Conservation (phyloP, 371 early-diverging fungal genomes). For the Funneliformis caledonium region DNA sequence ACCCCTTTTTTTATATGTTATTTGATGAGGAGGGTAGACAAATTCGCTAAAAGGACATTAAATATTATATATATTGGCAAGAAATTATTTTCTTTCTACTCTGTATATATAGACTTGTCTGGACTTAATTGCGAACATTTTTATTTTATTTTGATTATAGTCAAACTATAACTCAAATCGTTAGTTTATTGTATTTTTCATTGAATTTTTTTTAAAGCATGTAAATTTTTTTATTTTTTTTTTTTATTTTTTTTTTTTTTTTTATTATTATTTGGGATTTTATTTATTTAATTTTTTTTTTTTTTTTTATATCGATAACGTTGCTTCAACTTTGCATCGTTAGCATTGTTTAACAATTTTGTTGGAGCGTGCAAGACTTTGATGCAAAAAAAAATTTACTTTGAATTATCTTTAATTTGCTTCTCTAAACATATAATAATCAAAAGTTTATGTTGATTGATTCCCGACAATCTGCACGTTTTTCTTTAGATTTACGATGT, state of each 20-base stretch:
- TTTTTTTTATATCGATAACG: no score
- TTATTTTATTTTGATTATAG: not conserved
- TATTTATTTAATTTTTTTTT: not conserved
- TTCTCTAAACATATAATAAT: no score
- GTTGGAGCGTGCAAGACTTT: not conserved
- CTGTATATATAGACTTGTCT: constrained; percentile 22
- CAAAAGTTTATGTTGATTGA: constrained; percentile 25
- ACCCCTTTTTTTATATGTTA: constrained; percentile 31
- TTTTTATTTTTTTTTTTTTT: constrained; percentile 12
- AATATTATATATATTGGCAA: constrained; percentile 15
- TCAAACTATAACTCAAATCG: constrained; percentile 13
- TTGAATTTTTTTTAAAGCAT: not conserved
- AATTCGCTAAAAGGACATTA: not conserved
- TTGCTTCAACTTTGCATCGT: constrained; percentile 4
- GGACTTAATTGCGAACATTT: constrained; percentile 19
- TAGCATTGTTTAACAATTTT: no score
- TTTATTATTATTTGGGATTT: not conserved
- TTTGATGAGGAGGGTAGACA: constrained; percentile 39
- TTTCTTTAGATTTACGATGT: constrained; percentile 25
- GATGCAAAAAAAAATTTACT: constrained; percentile 2
- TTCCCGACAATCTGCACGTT: not conserved
- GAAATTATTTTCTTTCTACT: not conserved
- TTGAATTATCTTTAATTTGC: not conserved
- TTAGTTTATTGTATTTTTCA: constrained; percentile 8
- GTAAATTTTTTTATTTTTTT: no score